Percentiles rank a stretch among this genome's conserved stretches.
These are phyloP conservation scores for Gaultheria prostrata DNA, from an alignment of 148 eudicot genomes.

Conservation along the genomic window DNA sequence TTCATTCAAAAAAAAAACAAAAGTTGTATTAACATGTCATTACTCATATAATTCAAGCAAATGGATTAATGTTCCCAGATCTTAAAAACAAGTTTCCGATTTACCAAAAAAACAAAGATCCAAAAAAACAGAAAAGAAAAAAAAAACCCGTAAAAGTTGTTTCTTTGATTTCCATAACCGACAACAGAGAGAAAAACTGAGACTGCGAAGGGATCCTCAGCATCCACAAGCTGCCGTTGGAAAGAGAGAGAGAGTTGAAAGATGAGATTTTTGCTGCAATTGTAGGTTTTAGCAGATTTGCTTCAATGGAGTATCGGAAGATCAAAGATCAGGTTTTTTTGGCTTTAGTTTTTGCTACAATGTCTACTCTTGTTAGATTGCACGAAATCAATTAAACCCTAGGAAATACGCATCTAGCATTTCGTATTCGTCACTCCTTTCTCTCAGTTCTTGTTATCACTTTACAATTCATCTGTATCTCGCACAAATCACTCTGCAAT, in stretches of 20 bases:
- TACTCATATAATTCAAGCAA: too few species aligned
- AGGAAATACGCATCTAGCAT: not conserved
- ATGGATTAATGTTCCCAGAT: too few species aligned
- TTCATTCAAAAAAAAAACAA: too few species aligned
- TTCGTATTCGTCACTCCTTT: not conserved
- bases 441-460: not conserved
- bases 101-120: too few species aligned
- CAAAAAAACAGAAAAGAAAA: too few species aligned
- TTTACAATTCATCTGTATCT: not conserved
- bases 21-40: too few species aligned
- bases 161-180: not conserved
- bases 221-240: not conserved
- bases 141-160: too few species aligned
- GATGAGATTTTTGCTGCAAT: conserved; percentile 34
- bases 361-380: not conserved
- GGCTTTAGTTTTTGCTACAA: not conserved
- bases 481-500: not conserved
- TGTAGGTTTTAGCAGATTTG: not conserved
- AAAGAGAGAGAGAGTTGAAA: conserved; percentile 24
- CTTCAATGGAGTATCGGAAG: conserved; percentile 81
- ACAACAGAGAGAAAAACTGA: not conserved
- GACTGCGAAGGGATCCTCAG: not conserved
- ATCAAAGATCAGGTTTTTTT: conserved; percentile 71
- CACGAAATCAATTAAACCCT: not conserved
- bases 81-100: too few species aligned